Conservation (phyloP, 2,329 filamentous ascomycete species). For the Fusarium kyushuense region DNA sequence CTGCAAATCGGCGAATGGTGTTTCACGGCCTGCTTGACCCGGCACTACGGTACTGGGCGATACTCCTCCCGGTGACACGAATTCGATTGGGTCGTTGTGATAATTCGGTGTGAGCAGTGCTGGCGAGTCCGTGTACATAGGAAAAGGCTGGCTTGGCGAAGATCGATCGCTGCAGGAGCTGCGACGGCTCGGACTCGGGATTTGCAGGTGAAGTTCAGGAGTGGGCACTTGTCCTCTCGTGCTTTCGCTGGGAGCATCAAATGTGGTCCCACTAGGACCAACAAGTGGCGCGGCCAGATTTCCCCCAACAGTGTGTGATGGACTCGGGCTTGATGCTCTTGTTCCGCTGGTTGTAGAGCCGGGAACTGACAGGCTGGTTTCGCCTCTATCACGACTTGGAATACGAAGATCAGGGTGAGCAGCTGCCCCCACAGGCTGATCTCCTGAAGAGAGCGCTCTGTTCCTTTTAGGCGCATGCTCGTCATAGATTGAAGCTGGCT, state of each 20-base stretch:
- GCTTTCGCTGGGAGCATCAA: slow-evolving; percentile 21
- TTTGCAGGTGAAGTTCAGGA: slow-evolving; percentile 58
- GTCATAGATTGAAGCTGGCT: slow-evolving; percentile 8
- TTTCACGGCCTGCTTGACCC: slow-evolving; percentile 56
- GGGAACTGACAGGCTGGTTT: slow-evolving; percentile 38
- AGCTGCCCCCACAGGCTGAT: slow-evolving; percentile 44
- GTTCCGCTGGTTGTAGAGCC: slow-evolving; percentile 32
- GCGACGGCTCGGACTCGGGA: slow-evolving; percentile 61
- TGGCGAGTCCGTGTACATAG: slow-evolving; percentile 72
- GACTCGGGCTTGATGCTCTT: slow-evolving; percentile 48
- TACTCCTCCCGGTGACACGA: slow-evolving; percentile 58
- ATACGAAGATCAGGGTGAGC: slow-evolving; percentile 39
- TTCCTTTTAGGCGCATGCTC: slow-evolving; percentile 36
- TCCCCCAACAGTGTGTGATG: slow-evolving; percentile 55
- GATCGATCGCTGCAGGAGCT: slow-evolving; percentile 59
- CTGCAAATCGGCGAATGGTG: slow-evolving; percentile 61
- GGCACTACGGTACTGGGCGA: slow-evolving; percentile 62
- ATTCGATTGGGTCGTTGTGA: slow-evolving; percentile 62
- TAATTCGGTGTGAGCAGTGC: slow-evolving; percentile 57
- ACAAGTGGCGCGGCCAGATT: slow-evolving; percentile 58
- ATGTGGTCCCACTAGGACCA: slow-evolving; percentile 39
- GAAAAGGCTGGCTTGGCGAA: slow-evolving; percentile 73
- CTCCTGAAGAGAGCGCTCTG: slow-evolving; percentile 63
- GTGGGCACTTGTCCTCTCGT: slow-evolving; percentile 19
- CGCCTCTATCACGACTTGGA: slow-evolving; percentile 38